Conservation (phyloP, 169 alveolate genomes). For the Miamiensis avidus region DNA sequence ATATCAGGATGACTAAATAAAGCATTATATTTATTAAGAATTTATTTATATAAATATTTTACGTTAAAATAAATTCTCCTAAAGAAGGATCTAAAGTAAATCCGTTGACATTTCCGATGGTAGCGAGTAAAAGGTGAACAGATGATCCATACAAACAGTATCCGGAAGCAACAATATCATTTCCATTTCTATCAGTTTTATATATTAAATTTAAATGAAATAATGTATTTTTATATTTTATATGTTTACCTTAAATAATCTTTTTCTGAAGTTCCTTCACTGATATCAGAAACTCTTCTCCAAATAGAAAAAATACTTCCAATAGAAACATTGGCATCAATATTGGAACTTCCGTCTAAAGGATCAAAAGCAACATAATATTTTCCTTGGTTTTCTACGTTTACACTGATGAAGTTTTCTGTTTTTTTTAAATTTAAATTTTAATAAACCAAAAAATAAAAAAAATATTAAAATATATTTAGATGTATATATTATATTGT, state of each 20-base stretch:
- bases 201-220: no score
- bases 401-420: constrained; percentile 18
- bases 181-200: constrained; percentile 45
- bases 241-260: constrained; percentile 2
- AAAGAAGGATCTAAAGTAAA: constrained; percentile 70
- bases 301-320: constrained; percentile 85
- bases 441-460: no score
- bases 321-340: constrained; percentile 83
- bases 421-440: no score
- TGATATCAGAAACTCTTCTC: constrained; percentile 30
- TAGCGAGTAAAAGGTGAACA: constrained; percentile 58
- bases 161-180: constrained; percentile 72
- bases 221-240: constrained; percentile 33
- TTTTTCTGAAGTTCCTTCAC: not conserved
- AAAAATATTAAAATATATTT: not conserved
- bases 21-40: no score
- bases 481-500: constrained; percentile 23
- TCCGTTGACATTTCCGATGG: constrained; percentile 59
- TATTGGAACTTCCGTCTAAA: constrained; percentile 85
- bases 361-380: constrained; percentile 85
- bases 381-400: constrained; percentile 36
- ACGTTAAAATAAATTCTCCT: constrained; percentile 64
- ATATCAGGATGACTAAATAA: constrained; percentile 44
- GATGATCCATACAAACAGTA: constrained; percentile 72
- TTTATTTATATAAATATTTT: no score